Conservation (phyloP, 2,329 filamentous ascomycete species). For the Pseudomassariella vexata region DNA sequence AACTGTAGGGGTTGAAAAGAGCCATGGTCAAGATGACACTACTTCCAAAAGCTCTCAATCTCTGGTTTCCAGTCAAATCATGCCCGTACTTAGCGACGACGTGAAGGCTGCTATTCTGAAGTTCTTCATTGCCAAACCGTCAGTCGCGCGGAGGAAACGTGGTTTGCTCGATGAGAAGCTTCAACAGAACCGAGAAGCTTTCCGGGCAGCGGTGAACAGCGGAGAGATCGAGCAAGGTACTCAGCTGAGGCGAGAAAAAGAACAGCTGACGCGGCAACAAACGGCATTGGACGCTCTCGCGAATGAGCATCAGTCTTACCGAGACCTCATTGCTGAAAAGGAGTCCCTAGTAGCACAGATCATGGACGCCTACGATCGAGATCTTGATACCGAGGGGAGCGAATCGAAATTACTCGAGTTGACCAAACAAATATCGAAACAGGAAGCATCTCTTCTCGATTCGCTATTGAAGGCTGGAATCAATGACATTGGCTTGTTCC, state of each 20-base stretch:
- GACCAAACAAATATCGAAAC: slow-evolving; percentile 35
- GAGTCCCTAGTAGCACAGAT: slow-evolving; percentile 42
- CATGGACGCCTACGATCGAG: slow-evolving; percentile 43
- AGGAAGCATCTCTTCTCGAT: slow-evolving; percentile 35
- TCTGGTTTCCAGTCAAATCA: slow-evolving; percentile 9
- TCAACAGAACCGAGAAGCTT: slow-evolving; percentile 41
- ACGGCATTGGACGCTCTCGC: slow-evolving; percentile 35
- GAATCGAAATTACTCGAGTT: slow-evolving; percentile 45
- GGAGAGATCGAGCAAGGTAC: slow-evolving; percentile 38
- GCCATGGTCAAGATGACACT: not conserved
- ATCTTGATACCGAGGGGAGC: slow-evolving; percentile 45
- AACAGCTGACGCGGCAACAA: slow-evolving; percentile 39
- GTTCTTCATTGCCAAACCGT: slow-evolving; percentile 27
- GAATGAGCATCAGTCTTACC: slow-evolving; percentile 35
- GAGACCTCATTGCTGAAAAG: slow-evolving; percentile 33
- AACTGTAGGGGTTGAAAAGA: not conserved
- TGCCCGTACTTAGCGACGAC: slow-evolving; percentile 18
- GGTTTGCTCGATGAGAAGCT: slow-evolving; percentile 35
- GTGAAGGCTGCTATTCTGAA: slow-evolving; percentile 27
- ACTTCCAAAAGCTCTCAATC: slow-evolving; percentile 3
- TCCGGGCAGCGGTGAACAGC: slow-evolving; percentile 39
- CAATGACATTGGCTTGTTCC: slow-evolving; percentile 33
- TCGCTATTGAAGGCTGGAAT: slow-evolving; percentile 39
- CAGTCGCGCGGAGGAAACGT: slow-evolving; percentile 27
- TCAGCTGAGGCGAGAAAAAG: slow-evolving; percentile 44